Evolutionary conservation across 2,329 filamentous ascomycete species (phyloP).

Genomic region (Aspergillus pseudoviridinutans): DNA sequence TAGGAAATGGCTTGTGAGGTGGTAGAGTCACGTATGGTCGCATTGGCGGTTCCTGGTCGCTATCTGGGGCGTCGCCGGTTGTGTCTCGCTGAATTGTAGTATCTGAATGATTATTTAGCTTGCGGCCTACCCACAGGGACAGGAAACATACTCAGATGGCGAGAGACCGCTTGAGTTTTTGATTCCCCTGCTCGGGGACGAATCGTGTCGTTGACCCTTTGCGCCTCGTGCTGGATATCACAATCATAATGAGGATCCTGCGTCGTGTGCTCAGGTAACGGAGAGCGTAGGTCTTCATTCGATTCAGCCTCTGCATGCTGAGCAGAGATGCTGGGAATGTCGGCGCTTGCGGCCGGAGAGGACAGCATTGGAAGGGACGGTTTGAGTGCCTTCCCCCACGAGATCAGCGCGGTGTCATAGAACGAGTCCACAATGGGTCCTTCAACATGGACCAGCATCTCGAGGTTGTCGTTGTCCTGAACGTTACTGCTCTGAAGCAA

Average conservation of each 20-base stretch:
- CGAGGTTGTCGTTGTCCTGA: constrained; percentile 69
- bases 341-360: constrained; percentile 43
- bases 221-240: constrained; percentile 58
- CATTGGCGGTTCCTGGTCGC: constrained; percentile 53
- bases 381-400: constrained; percentile 62
- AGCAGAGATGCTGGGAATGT: constrained; percentile 20
- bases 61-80: constrained; percentile 52
- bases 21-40: constrained; percentile 61
- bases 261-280: constrained; percentile 54
- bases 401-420: constrained; percentile 70
- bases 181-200: constrained; percentile 50
- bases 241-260: constrained; percentile 62
- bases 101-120: constrained; percentile 30
- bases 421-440: constrained; percentile 72
- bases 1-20: constrained; percentile 57
- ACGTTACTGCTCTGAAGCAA: constrained; percentile 77
- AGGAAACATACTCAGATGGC: constrained; percentile 53
- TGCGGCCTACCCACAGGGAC: neutral
- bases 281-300: constrained; percentile 11
- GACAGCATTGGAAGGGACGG: constrained; percentile 56
- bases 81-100: constrained; percentile 53
- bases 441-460: constrained; percentile 75
- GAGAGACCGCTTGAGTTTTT: constrained; percentile 56
- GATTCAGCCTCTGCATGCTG: constrained; percentile 1
- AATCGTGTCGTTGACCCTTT: constrained; percentile 57